Conservation (phyloP, 140 eudicot species). For the Anethum foeniculum region DNA sequence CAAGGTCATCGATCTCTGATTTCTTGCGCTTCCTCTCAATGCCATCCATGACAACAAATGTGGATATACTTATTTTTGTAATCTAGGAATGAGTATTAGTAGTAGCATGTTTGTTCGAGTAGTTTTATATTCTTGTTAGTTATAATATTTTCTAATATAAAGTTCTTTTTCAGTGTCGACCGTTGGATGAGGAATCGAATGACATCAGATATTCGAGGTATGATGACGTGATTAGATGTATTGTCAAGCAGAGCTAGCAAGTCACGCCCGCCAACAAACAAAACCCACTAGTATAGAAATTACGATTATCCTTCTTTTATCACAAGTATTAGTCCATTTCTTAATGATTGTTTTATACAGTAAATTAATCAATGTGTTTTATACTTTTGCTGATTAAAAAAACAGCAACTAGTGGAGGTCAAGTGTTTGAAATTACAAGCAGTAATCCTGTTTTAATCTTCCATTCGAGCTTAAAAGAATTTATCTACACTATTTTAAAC, state of each 20-base stretch:
- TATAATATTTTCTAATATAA: neutral
- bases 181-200: neutral
- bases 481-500: too few relatives aligned
- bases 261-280: conserved; percentile 2
- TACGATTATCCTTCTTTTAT: neutral
- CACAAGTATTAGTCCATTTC: neutral
- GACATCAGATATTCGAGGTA: neutral
- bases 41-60: neutral
- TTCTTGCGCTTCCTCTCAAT: conserved; percentile 6
- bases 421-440: neutral
- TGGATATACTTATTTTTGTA: neutral
- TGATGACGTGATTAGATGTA: neutral
- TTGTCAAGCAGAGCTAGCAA: neutral
- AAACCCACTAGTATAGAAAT: neutral
- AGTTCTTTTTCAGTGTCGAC: neutral
- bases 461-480: too few relatives aligned
- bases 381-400: neutral
- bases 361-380: neutral
- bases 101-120: neutral
- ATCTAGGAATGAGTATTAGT: neutral
- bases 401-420: neutral
- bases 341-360: neutral
- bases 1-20: conserved; percentile 2
- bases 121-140: neutral
- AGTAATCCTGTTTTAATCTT: too few relatives aligned